phyloP scores from a whole-genome alignment of 371 early-diverging fungal species.

The Polyrhizophydium stewartii region DNA sequence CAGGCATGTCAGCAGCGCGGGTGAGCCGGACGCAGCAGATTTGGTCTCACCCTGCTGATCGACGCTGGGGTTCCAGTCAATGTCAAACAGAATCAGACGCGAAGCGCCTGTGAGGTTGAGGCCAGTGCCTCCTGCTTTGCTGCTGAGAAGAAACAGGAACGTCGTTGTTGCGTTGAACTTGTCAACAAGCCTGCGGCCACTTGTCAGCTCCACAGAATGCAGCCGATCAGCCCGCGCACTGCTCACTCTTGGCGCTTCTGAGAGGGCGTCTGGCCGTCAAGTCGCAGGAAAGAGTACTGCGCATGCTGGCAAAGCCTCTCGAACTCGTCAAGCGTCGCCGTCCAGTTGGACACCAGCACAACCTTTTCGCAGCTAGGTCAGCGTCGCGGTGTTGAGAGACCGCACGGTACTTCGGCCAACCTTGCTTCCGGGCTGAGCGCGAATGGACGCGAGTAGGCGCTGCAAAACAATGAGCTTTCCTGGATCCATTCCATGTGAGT shows the following conservation, averaged over 20 bases:
- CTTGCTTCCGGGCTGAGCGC: neutral
- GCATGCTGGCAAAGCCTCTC: conserved; percentile 34
- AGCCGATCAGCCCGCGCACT: neutral
- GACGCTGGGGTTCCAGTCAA: conserved; percentile 49
- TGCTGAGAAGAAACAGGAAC: conserved; percentile 54
- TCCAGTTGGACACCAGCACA: conserved; percentile 68
- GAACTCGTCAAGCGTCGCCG: conserved; percentile 61
- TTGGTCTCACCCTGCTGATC: conserved; percentile 11
- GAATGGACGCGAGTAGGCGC: conserved; percentile 9
- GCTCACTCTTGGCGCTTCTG: conserved; percentile 49
- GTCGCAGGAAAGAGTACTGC: conserved; percentile 40
- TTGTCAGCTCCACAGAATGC: neutral
- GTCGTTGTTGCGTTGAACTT: neutral
- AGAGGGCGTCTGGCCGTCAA: conserved; percentile 61
- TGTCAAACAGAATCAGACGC: conserved; percentile 54
- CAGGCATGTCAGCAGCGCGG: neutral
- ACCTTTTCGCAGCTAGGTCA: no score
- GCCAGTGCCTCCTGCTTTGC: conserved; percentile 62
- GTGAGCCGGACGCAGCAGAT: neutral
- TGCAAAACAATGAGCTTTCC: conserved; percentile 45
- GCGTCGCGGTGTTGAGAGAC: no score
- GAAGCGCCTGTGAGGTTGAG: conserved; percentile 58
- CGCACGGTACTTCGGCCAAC: neutral
- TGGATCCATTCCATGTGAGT: conserved; percentile 3
- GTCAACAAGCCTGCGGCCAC: conserved; percentile 11